Evolutionary conservation across 176 grass and related monocot species (phyloP).

Genomic region (Musa acuminata): DNA sequence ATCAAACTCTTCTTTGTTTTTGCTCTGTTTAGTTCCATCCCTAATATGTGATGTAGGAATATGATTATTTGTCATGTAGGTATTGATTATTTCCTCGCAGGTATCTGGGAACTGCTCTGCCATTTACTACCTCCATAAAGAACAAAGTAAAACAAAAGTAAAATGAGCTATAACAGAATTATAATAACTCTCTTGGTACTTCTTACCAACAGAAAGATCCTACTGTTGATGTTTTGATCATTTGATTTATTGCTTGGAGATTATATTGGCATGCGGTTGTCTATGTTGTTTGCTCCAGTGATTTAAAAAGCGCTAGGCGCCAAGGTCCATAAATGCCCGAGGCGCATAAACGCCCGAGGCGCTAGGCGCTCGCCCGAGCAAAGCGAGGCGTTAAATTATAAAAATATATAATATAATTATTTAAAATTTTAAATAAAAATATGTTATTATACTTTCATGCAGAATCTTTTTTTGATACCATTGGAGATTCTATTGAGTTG

Average conservation of each 20-base stretch:
- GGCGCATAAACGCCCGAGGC: no score
- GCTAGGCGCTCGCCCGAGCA: no score
- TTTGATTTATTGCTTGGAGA: background rate
- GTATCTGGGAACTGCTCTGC: no score
- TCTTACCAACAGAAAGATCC: background rate
- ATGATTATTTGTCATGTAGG: background rate
- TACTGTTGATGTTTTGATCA: background rate
- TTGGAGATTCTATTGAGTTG: no score
- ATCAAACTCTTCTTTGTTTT: constrained; percentile 11
- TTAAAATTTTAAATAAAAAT: no score
- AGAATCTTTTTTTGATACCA: no score
- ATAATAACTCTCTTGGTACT: background rate
- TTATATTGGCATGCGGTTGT: background rate
- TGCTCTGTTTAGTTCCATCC: background rate
- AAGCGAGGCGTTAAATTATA: no score
- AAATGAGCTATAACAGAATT: background rate
- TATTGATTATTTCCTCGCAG: background rate
- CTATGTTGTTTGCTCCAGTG: background rate
- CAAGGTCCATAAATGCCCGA: no score
- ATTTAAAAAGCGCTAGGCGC: no score
- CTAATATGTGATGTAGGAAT: background rate
- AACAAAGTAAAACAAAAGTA: background rate
- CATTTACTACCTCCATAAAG: background rate
- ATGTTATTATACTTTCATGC: no score
- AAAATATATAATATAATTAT: no score